Percentiles rank a stretch among this genome's conserved stretches.
Evolutionary conservation across 768 basidiomycete genomes (phyloP).

Genomic region (Lactarius psammicola): DNA sequence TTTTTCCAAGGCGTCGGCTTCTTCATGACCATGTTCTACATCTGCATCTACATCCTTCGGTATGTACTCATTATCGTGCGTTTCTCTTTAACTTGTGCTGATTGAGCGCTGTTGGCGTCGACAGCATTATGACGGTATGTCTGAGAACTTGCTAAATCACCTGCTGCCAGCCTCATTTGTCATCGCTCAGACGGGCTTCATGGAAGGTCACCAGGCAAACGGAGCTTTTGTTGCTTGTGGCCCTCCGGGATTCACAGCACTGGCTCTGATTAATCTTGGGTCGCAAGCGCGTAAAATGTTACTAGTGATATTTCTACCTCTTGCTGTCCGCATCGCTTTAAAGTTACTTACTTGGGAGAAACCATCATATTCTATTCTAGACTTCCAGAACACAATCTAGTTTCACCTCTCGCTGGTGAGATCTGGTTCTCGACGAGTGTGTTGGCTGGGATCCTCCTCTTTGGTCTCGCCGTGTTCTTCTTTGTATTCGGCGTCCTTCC

Average conservation of each 20-base stretch:
- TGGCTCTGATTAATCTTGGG: constrained; percentile 47
- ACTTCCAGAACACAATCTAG: constrained; percentile 38
- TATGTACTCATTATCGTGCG: constrained; percentile 28
- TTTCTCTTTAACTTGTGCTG: background rate
- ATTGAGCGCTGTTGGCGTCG: background rate
- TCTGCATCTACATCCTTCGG: constrained; percentile 50
- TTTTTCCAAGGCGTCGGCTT: constrained; percentile 51
- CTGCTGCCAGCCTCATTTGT: background rate
- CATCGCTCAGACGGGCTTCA: constrained; percentile 43
- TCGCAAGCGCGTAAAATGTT: constrained; percentile 41
- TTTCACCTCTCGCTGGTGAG: constrained; percentile 43
- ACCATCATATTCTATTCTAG: constrained; percentile 30
- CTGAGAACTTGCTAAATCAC: background rate
- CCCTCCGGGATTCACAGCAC: constrained; percentile 50
- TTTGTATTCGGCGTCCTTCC: constrained; percentile 46
- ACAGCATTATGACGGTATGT: constrained; percentile 42
- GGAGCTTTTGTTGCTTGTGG: constrained; percentile 50
- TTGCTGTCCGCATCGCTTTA: background rate
- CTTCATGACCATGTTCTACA: constrained; percentile 52
- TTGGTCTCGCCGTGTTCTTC: constrained; percentile 48
- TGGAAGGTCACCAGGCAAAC: constrained; percentile 49
- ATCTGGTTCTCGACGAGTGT: constrained; percentile 46
- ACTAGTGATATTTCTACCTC: constrained; percentile 15
- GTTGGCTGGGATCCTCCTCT: constrained; percentile 41
- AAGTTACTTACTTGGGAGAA: no score